Evolutionary conservation across 2,329 filamentous ascomycete species (phyloP).

Genomic region (Madurella fahalii): DNA sequence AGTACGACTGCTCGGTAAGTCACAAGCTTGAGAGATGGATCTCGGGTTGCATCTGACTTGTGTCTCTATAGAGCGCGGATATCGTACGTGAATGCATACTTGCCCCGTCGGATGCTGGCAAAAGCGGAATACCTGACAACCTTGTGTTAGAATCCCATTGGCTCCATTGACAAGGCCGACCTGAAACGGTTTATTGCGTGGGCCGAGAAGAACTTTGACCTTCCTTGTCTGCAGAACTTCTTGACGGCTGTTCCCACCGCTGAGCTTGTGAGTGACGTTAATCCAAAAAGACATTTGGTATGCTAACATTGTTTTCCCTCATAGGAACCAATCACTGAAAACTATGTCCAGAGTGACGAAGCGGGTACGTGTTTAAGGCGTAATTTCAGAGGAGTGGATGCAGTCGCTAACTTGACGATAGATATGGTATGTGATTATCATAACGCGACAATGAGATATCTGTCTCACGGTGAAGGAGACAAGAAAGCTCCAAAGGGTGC

Average conservation of each 20-base stretch:
- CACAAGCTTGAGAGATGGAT: too few species aligned
- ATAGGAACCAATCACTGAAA: slow-evolving; percentile 57
- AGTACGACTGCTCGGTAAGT: slow-evolving; percentile 55
- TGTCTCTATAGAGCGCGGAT: slow-evolving; percentile 18
- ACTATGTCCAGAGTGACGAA: slow-evolving; percentile 50
- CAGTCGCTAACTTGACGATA: background rate
- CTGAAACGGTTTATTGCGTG: slow-evolving; percentile 69
- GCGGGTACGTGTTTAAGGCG: slow-evolving; percentile 24
- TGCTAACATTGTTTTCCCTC: background rate
- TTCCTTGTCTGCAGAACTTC: slow-evolving; percentile 65
- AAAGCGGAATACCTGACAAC: slow-evolving; percentile 32
- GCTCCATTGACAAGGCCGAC: slow-evolving; percentile 60
- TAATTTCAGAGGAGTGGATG: background rate
- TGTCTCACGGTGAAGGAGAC: too few species aligned
- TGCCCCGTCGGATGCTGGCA: background rate
- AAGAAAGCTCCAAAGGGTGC: background rate
- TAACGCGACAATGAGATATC: background rate
- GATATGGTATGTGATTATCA: slow-evolving; percentile 4
- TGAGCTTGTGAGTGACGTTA: slow-evolving; percentile 38
- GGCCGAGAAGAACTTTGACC: slow-evolving; percentile 52
- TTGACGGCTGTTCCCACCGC: slow-evolving; percentile 59
- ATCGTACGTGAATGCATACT: slow-evolving; percentile 17
- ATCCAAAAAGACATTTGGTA: background rate
- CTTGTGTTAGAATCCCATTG: slow-evolving; percentile 51
- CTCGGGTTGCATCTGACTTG: background rate